Percentiles rank a stretch among this genome's conserved stretches.
phyloP scores from a whole-genome alignment of 257 asterid genomes.

The Solanum bukasovii region DNA sequence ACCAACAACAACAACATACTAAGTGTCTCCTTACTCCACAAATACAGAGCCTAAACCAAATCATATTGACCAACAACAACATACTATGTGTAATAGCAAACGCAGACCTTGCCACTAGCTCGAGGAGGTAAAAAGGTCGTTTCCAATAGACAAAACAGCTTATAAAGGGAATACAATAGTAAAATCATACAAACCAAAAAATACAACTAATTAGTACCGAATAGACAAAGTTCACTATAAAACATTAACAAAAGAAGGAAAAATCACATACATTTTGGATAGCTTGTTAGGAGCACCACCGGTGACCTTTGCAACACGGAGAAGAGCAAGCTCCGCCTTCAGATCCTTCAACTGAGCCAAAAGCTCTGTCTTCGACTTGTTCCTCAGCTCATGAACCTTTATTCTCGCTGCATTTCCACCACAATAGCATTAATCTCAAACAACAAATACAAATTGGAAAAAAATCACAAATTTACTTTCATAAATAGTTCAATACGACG shows the following conservation, averaged over 20 bases:
- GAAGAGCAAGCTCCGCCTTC: slow-evolving; percentile 29
- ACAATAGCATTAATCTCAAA: not conserved
- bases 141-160: not conserved
- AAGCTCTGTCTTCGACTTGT: slow-evolving; percentile 16
- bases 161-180: not conserved
- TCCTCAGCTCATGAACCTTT: slow-evolving; percentile 28
- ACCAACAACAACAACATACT: not conserved
- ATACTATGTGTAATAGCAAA: not conserved
- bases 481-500: not conserved
- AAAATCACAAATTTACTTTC: not conserved
- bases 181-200: not conserved
- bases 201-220: not conserved
- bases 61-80: not conserved
- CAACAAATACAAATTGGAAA: not conserved
- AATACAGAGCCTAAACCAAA: not conserved
- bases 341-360: slow-evolving; percentile 25
- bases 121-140: not conserved
- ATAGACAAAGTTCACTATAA: not conserved
- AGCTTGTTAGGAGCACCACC: slow-evolving; percentile 36
- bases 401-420: slow-evolving; percentile 15
- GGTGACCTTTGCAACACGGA: slow-evolving; percentile 32
- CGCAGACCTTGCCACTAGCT: not conserved
- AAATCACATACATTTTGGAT: slow-evolving; percentile 16
- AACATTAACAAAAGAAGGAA: not conserved
- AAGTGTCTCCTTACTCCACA: too few species aligned